Evolutionary conservation across 805 yeast species (phyloP), one percentile per base, ranked within the genome.

Genomic region (Isabelozyma rhagii): DNA sequence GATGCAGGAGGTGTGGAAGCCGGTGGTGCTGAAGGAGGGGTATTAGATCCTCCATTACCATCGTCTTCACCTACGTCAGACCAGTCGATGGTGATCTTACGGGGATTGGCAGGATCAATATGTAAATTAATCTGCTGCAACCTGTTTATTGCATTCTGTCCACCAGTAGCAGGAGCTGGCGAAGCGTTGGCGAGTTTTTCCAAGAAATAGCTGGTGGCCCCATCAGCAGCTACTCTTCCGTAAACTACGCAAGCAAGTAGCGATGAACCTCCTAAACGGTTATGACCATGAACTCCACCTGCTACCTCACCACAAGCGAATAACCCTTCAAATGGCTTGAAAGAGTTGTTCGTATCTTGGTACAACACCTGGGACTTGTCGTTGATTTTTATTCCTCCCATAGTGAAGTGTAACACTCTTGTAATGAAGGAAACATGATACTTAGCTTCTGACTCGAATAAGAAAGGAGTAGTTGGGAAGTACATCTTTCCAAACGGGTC

Each of bases 371-470:
- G 75, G 0, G 80, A 67, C 41, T 71, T 58, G 21, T 71, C 77
- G 58, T 81, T 74, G 49, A 82, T 80, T 61, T 76, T 75, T 5
- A 82, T 80, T 44, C 90, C 89, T 18, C 90, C 89, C 87, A 83
- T 83, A 8, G 88, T 81, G 63, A 82, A 83, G 62, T 83, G 89
- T 38, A 83, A 75, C 50, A 80, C 82, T 38, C 86, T 72, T 5
- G 84, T 79, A 43, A 81, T 72, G 51, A 70, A 77, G 1, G 84
- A 78, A 21, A 79, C 81, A 54, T 80, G 78, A 56, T 78, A 79
- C 36, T 60, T 61, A 15, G 71, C 67, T 8, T 69, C 66, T 4
- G 55, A 42, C 7, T 56, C 49, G 49, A 63, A 68, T 29, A 57
- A 60, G 47, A 78, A 67, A 6, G 84, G 84, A 5, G 77, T 64